A percentile compares a stretch with the other conserved stretches of the same genome.
phyloP scores from a whole-genome alignment of 805 yeast genomes.

The Lipomyces anomalus region DNA sequence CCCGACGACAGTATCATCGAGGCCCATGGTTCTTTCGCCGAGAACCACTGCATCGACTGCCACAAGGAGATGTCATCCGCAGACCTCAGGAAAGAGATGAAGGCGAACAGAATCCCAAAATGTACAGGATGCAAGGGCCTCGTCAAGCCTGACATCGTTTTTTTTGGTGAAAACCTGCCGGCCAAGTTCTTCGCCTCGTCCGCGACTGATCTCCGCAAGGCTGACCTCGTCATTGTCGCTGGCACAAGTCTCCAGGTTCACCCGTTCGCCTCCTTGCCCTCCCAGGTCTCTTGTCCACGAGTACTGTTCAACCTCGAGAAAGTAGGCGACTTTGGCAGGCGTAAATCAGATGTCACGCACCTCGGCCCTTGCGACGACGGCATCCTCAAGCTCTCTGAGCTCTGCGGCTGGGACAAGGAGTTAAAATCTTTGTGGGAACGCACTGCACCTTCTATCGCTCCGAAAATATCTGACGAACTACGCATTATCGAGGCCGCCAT shows the following conservation, averaged over 20 bases:
- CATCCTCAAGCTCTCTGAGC: slow-evolving; percentile 47
- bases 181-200: slow-evolving; percentile 57
- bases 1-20: slow-evolving; percentile 61
- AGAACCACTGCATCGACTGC: slow-evolving; percentile 79
- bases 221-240: slow-evolving; percentile 76
- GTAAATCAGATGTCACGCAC: slow-evolving; percentile 56
- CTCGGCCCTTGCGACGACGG: slow-evolving; percentile 64
- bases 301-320: slow-evolving; percentile 66
- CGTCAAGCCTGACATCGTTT: slow-evolving; percentile 85
- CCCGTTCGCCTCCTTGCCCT: slow-evolving; percentile 84
- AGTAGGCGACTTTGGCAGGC: slow-evolving; percentile 62
- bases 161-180: slow-evolving; percentile 89
- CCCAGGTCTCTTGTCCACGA: slow-evolving; percentile 47
- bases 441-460: slow-evolving; percentile 4
- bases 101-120: slow-evolving; percentile 32
- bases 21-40: slow-evolving; percentile 93
- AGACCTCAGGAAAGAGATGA: slow-evolving; percentile 21
- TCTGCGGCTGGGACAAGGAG: slow-evolving; percentile 54
- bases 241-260: slow-evolving; percentile 87
- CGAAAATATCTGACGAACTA: neutral
- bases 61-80: slow-evolving; percentile 42
- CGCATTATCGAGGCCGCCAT: too few relatives aligned
- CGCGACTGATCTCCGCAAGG: slow-evolving; percentile 51
- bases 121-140: slow-evolving; percentile 66
- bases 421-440: slow-evolving; percentile 11